Conservation (phyloP, 768 basidiomycete species). For the Cystobasidium ongulense region DNA sequence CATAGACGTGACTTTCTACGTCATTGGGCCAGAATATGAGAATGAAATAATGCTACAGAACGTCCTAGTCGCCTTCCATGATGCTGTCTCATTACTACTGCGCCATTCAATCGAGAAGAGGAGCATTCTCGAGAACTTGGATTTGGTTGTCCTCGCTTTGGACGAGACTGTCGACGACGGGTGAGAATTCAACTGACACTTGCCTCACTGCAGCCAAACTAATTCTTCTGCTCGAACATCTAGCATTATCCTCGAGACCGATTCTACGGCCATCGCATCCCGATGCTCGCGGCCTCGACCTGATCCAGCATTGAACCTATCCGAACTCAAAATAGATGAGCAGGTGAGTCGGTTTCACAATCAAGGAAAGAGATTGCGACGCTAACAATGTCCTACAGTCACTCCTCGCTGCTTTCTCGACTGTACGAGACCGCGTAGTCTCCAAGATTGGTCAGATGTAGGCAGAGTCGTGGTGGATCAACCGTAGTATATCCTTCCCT, state of each 20-base stretch:
- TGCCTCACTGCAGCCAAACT: too few relatives aligned
- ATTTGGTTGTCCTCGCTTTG: conserved; percentile 79
- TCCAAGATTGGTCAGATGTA: conserved; percentile 28
- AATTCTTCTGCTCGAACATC: not conserved
- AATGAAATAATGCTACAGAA: conserved; percentile 92
- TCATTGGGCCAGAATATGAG: conserved; percentile 74
- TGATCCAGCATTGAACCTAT: conserved; percentile 56
- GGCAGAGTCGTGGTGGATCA: not conserved
- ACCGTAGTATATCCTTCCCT: too few relatives aligned
- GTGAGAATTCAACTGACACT: conserved; percentile 57
- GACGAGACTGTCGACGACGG: conserved; percentile 98
- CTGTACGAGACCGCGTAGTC: conserved; percentile 26
- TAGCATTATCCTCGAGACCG: conserved; percentile 95
- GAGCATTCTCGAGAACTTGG: conserved; percentile 85
- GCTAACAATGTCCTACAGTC: too few relatives aligned
- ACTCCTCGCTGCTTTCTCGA: conserved; percentile 12
- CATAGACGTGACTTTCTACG: conserved; percentile 88
- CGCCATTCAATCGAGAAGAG: conserved; percentile 92
- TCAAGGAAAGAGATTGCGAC: too few relatives aligned
- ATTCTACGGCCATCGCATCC: conserved; percentile 87
- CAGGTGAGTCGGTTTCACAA: conserved; percentile 56
- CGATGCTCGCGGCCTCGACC: conserved; percentile 84
- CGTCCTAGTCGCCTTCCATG: conserved; percentile 74
- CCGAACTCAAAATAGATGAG: conserved; percentile 97
- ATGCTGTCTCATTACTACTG: conserved; percentile 75